Percentiles rank a stretch among this genome's conserved stretches.
Conservation (phyloP, 768 basidiomycete genomes). For the Imleria badia region DNA sequence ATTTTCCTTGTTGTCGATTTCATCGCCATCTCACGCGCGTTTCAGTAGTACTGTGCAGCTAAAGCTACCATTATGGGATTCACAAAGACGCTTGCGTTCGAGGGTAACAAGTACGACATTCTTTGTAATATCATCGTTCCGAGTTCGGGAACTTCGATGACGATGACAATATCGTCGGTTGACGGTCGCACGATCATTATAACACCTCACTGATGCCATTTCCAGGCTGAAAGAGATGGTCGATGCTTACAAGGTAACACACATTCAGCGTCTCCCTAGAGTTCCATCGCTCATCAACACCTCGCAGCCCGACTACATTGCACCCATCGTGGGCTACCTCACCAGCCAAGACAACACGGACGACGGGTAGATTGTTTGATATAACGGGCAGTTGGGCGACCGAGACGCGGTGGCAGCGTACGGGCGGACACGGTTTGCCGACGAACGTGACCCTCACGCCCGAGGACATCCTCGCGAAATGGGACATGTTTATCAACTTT, state of each 20-base stretch:
- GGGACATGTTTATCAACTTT: slow-evolving; percentile 83
- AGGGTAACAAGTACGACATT: slow-evolving; percentile 91
- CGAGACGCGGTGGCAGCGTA: slow-evolving; percentile 89
- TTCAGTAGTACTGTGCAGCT: slow-evolving; percentile 81
- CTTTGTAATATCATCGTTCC: slow-evolving; percentile 86
- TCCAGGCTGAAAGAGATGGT: slow-evolving; percentile 79
- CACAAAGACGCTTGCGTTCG: slow-evolving; percentile 86
- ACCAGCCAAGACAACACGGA: slow-evolving; percentile 78
- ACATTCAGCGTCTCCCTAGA: background rate
- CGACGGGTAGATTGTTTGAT: slow-evolving; percentile 79
- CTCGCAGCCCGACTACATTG: slow-evolving; percentile 80
- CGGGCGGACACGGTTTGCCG: slow-evolving; percentile 87
- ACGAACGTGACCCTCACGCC: slow-evolving; percentile 70
- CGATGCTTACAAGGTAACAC: slow-evolving; percentile 77
- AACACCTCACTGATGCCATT: background rate
- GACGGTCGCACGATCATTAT: slow-evolving; percentile 15
- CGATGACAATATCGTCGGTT: slow-evolving; percentile 66
- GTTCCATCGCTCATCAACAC: background rate
- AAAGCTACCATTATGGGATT: slow-evolving; percentile 91
- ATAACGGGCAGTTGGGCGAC: slow-evolving; percentile 90
- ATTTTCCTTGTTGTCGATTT: slow-evolving; percentile 9
- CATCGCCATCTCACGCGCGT: background rate
- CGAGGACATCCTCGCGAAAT: slow-evolving; percentile 78
- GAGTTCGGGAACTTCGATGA: slow-evolving; percentile 90
- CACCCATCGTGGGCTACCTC: slow-evolving; percentile 90